phyloP scores from a whole-genome alignment of 345 rosid genomes.

The Populus davidiana region DNA sequence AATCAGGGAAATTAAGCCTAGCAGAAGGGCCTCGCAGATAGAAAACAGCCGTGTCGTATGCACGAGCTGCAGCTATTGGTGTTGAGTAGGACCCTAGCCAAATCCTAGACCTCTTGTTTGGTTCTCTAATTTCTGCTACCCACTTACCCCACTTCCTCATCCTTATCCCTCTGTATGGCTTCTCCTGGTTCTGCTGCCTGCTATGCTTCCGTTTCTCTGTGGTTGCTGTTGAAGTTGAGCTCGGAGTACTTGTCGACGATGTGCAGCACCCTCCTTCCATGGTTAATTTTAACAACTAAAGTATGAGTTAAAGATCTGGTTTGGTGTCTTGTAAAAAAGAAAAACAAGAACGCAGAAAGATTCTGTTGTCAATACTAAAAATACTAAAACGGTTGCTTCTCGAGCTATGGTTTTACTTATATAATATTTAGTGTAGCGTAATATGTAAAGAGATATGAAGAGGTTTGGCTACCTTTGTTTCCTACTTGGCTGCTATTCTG shows the following conservation, averaged over 20 bases:
- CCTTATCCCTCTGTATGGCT: conserved; percentile 46
- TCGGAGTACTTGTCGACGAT: conserved; percentile 2
- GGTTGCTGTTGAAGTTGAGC: conserved; percentile 8
- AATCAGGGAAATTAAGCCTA: conserved; percentile 49
- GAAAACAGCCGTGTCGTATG: conserved; percentile 51
- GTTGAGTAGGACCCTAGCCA: conserved; percentile 53
- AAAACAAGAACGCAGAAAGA: background rate
- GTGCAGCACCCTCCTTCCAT: conserved; percentile 18
- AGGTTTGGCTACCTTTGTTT: conserved; percentile 18
- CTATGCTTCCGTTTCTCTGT: conserved; percentile 14
- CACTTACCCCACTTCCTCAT: conserved; percentile 61
- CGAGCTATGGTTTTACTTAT: background rate
- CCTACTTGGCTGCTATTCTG: conserved; percentile 52
- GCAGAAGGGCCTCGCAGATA: conserved; percentile 51
- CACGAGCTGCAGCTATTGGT: conserved; percentile 47
- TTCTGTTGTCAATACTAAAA: background rate
- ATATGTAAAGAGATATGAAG: background rate
- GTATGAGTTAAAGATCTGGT: background rate
- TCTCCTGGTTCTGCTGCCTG: conserved; percentile 21
- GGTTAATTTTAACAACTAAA: background rate
- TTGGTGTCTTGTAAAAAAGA: background rate
- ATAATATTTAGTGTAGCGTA: background rate
- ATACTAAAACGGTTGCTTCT: conserved; percentile 1
- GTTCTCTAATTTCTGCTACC: conserved; percentile 53
- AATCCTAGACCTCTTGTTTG: conserved; percentile 46